Percentiles rank a stretch among this genome's conserved stretches.
Conservation (phyloP, 2,329 filamentous ascomycete genomes). For the Cladosporium sp. region DNA sequence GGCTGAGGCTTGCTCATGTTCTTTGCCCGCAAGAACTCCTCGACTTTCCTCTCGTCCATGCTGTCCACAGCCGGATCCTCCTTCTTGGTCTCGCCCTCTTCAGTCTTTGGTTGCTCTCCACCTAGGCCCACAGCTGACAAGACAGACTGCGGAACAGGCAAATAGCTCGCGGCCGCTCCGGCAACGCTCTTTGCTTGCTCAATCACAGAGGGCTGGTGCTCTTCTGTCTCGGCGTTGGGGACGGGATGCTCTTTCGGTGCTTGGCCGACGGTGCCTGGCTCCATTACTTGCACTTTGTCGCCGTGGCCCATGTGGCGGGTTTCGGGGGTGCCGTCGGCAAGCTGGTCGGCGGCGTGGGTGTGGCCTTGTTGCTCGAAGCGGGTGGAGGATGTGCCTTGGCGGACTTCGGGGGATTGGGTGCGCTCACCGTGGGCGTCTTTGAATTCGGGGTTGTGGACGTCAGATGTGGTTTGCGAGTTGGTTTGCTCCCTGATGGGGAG, state of each 20-base stretch:
- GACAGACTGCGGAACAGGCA: constrained; percentile 35
- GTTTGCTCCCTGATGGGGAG: constrained; percentile 13
- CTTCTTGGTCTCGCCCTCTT: constrained; percentile 28
- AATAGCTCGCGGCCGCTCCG: constrained; percentile 32
- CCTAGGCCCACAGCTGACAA: constrained; percentile 38
- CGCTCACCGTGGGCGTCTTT: constrained; percentile 35
- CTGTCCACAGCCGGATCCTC: constrained; percentile 37
- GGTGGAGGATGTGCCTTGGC: constrained; percentile 46
- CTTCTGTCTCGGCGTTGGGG: constrained; percentile 27
- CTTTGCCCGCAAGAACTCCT: constrained; percentile 41
- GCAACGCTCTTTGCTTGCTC: constrained; percentile 48
- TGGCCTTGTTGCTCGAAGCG: constrained; percentile 45
- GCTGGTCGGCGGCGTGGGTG: constrained; percentile 49
- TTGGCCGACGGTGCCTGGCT: constrained; percentile 52
- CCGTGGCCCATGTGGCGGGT: constrained; percentile 46
- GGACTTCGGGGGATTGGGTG: constrained; percentile 23
- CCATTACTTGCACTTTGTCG: constrained; percentile 50
- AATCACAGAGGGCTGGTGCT: constrained; percentile 41
- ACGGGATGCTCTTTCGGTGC: constrained; percentile 51
- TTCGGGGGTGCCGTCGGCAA: constrained; percentile 48
- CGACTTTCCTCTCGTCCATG: constrained; percentile 36
- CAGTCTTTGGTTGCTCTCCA: constrained; percentile 25
- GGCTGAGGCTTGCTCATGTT: constrained; percentile 26
- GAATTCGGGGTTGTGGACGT: constrained; percentile 19
- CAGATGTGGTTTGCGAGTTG: neutral